phyloP scores from a whole-genome alignment of 2,329 filamentous ascomycete genomes.

The Aspergillus felis region DNA sequence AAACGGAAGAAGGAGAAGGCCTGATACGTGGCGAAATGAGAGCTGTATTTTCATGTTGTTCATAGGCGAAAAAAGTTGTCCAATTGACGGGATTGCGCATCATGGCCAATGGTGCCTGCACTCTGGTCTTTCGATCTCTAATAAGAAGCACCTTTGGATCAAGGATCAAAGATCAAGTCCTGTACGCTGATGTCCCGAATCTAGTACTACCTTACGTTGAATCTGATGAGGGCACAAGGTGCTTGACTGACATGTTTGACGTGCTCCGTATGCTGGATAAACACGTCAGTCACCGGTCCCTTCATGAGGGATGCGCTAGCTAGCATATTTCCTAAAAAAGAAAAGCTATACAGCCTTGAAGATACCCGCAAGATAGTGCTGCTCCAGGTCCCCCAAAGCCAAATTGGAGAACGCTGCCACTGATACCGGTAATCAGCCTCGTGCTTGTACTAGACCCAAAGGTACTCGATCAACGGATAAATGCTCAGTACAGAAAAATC shows the following conservation, averaged over 20 bases:
- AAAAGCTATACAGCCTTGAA: not conserved
- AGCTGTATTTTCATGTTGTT: not conserved
- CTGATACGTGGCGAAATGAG: not conserved
- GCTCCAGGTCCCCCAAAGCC: no score
- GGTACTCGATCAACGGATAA: not conserved
- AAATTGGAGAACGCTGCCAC: no score
- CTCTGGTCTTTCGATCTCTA: not conserved
- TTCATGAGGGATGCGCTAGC: no score
- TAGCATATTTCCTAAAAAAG: no score
- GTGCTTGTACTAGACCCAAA: not conserved
- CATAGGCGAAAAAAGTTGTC: constrained; percentile 12
- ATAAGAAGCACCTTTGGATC: not conserved
- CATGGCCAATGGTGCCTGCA: constrained; percentile 33
- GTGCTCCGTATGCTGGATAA: no score
- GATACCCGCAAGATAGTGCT: not conserved
- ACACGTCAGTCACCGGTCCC: no score
- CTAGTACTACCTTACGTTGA: not conserved
- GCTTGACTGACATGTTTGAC: no score
- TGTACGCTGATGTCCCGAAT: no score
- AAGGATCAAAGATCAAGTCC: not conserved
- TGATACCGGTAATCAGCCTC: not conserved
- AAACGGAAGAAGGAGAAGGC: constrained; percentile 37
- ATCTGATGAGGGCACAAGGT: no score
- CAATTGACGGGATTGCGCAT: constrained; percentile 31
- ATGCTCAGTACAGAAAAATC: not conserved